Evolutionary conservation across 148 eudicot species (phyloP).

Genomic region (Suaeda aralocaspica): DNA sequence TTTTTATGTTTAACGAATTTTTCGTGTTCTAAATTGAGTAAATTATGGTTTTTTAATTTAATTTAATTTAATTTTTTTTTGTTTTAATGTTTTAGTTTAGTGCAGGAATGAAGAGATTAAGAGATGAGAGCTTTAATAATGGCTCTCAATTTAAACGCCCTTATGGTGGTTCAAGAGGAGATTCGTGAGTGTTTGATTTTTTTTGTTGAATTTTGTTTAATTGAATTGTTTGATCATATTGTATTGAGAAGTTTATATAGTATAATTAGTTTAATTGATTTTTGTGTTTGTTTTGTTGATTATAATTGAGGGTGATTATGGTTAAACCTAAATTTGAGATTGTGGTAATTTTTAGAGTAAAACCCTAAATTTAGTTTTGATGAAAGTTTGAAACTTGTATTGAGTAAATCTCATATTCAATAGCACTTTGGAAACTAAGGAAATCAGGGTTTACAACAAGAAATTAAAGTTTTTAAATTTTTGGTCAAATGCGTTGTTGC

Average conservation of each 20-base stretch:
- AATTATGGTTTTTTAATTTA: constrained; percentile 2
- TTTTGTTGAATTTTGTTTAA: constrained; percentile 14
- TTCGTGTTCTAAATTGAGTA: constrained; percentile 22
- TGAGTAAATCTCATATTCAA: background rate
- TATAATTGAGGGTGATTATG: constrained; percentile 7
- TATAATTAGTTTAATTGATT: constrained; percentile 6
- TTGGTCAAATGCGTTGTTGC: background rate
- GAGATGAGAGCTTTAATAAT: constrained; percentile 51
- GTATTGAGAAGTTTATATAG: background rate
- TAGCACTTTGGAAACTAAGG: background rate
- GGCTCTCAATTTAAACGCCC: constrained; percentile 71
- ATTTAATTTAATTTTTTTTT: too few relatives aligned
- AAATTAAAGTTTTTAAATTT: background rate
- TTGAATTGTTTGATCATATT: constrained; percentile 23
- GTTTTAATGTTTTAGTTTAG: constrained; percentile 7
- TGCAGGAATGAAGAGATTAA: constrained; percentile 72
- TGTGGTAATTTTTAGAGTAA: background rate
- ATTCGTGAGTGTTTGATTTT: constrained; percentile 53
- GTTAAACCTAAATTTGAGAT: constrained; percentile 8
- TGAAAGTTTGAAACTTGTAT: background rate
- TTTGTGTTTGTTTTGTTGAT: background rate
- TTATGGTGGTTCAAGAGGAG: constrained; percentile 59
- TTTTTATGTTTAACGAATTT: background rate
- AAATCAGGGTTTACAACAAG: constrained; percentile 12
- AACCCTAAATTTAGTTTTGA: constrained; percentile 3